Conservation (phyloP, 257 asterid genomes). For the Petunia secreta region DNA sequence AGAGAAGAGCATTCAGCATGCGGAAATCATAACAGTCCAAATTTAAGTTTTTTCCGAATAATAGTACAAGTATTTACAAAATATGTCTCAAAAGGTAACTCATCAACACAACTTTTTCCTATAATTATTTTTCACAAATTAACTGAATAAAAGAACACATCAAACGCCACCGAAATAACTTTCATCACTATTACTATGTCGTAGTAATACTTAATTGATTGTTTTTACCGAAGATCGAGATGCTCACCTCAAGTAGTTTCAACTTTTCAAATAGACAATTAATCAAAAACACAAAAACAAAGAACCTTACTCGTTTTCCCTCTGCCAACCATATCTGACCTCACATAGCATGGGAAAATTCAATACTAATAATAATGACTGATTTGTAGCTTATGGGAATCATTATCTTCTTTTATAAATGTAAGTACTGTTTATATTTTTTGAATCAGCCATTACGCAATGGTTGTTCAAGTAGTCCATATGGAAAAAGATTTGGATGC, state of each 20-base stretch:
- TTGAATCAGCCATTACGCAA: slow-evolving; percentile 31
- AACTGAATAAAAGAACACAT: background rate
- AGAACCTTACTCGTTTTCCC: background rate
- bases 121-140: background rate
- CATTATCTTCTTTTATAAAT: slow-evolving; percentile 17
- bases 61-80: background rate
- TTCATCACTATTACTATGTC: background rate
- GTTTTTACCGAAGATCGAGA: background rate
- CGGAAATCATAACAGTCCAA: no score
- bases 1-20: no score
- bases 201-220: no score
- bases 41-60: background rate
- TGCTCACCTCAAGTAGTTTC: slow-evolving; percentile 15
- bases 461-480: slow-evolving; percentile 24
- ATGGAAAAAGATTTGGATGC: slow-evolving; percentile 29
- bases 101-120: background rate
- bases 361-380: background rate
- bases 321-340: slow-evolving; percentile 31
- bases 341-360: slow-evolving; percentile 16
- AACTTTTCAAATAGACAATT: slow-evolving; percentile 20
- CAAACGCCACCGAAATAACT: background rate
- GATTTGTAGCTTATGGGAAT: slow-evolving; percentile 26
- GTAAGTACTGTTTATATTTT: background rate
- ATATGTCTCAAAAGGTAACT: slow-evolving; percentile 8
- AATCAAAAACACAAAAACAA: background rate